phyloP scores from a whole-genome alignment of 305 asterid species.

The Solanum hybrid region DNA sequence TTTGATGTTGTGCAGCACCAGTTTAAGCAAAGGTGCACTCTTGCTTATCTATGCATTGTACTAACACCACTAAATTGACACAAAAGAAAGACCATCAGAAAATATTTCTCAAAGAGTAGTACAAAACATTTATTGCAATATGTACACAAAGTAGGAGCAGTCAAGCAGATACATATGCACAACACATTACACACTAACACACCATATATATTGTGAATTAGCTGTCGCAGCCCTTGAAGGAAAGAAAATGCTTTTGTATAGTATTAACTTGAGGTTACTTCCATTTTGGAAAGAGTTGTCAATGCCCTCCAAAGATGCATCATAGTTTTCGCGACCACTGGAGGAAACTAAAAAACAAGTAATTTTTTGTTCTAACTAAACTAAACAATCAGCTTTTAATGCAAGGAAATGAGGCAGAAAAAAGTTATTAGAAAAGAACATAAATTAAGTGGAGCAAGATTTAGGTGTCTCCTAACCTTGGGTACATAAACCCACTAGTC shows the following conservation, averaged over 20 bases:
- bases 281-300: background rate
- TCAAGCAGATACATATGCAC: background rate
- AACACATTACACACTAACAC: background rate
- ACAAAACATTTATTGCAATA: background rate
- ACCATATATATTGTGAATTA: background rate
- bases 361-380: background rate
- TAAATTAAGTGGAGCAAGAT: background rate
- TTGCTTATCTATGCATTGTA: too few species aligned
- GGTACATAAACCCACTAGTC: slow-evolving; percentile 75
- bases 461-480: slow-evolving; percentile 37
- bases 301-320: background rate
- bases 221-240: background rate
- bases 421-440: background rate
- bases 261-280: background rate
- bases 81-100: too few species aligned
- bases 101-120: too few species aligned
- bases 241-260: background rate
- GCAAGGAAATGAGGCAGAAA: background rate
- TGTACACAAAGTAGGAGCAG: background rate
- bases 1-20: too few species aligned
- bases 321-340: background rate
- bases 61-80: too few species aligned
- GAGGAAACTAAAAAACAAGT: background rate
- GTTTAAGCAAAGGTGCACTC: too few species aligned
- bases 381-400: background rate